Evolutionary conservation across 352 stramenopile species (phyloP).

Genomic region (Globisporangium echinulatum): DNA sequence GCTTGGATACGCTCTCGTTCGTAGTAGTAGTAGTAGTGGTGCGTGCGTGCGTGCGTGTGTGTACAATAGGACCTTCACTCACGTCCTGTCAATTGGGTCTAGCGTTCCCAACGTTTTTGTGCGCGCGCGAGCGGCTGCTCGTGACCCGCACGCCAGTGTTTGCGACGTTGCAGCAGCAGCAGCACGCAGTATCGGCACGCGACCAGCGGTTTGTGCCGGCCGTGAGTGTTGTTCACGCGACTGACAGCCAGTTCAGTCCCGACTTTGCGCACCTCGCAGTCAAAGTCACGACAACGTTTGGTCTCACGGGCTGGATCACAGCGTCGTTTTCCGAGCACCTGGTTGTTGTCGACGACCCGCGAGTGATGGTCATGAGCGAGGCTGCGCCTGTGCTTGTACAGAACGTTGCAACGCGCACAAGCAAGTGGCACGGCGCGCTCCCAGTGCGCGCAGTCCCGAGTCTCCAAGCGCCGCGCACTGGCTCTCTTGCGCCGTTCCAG

Average conservation of each 20-base stretch:
- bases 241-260: conserved; percentile 58
- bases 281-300: conserved; percentile 60
- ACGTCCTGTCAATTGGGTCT: background rate
- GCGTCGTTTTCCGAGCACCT: conserved; percentile 45
- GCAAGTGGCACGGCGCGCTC: conserved; percentile 58
- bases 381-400: conserved; percentile 29
- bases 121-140: conserved; percentile 37
- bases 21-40: background rate
- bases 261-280: conserved; percentile 63
- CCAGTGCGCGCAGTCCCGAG: conserved; percentile 56
- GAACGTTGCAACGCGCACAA: conserved; percentile 48
- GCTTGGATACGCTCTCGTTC: too few species aligned
- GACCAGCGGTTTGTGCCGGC: conserved; percentile 42
- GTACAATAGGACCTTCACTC: background rate
- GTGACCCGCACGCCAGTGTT: conserved; percentile 50
- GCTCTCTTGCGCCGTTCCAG: conserved; percentile 45
- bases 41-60: too few species aligned
- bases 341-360: conserved; percentile 50
- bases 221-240: conserved; percentile 67
- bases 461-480: conserved; percentile 46
- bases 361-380: conserved; percentile 17
- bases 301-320: conserved; percentile 61
- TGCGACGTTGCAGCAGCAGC: conserved; percentile 12
- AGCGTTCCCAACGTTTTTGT: conserved; percentile 65
- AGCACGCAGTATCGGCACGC: background rate